A percentile compares a stretch with the other conserved stretches of the same genome.
Conservation (phyloP, 2,329 filamentous ascomycete species). For the Fonsecaea monophora region DNA sequence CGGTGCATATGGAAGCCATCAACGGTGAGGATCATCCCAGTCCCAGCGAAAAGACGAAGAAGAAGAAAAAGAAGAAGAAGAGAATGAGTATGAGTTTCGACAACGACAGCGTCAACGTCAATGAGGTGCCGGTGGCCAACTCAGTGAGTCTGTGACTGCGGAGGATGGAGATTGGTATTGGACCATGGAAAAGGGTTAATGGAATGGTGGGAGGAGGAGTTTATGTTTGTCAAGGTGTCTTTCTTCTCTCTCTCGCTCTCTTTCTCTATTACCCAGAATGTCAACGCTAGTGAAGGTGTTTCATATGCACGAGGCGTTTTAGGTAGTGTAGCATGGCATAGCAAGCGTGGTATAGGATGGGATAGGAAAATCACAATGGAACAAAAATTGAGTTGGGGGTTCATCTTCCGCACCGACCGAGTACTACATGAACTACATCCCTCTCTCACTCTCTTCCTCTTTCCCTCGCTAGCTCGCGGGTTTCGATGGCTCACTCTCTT, state of each 20-base stretch:
- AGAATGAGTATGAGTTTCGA: not conserved
- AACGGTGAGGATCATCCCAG: not conserved
- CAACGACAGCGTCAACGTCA: not conserved
- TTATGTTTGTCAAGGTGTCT: not conserved
- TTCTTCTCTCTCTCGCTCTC: not conserved
- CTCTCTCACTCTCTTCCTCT: no score
- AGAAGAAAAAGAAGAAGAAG: conserved; percentile 18
- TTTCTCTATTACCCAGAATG: conserved; percentile 1
- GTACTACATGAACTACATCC: no score
- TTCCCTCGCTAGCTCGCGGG: no score
- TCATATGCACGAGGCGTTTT: conserved; percentile 62
- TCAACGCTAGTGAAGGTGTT: conserved; percentile 56
- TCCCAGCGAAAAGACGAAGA: conserved; percentile 14
- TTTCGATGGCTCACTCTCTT: no score
- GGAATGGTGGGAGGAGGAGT: not conserved
- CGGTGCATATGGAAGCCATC: not conserved
- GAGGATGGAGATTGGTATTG: not conserved
- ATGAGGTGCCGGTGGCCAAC: not conserved
- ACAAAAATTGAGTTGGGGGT: no score
- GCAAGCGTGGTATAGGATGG: no score
- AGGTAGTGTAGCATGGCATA: conserved; percentile 16
- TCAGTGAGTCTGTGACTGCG: not conserved
- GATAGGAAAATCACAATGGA: no score
- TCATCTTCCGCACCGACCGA: no score
- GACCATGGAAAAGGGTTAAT: not conserved